phyloP scores from a whole-genome alignment of 2,329 filamentous ascomycete genomes.

The Stagonosporopsis rhizophila region DNA sequence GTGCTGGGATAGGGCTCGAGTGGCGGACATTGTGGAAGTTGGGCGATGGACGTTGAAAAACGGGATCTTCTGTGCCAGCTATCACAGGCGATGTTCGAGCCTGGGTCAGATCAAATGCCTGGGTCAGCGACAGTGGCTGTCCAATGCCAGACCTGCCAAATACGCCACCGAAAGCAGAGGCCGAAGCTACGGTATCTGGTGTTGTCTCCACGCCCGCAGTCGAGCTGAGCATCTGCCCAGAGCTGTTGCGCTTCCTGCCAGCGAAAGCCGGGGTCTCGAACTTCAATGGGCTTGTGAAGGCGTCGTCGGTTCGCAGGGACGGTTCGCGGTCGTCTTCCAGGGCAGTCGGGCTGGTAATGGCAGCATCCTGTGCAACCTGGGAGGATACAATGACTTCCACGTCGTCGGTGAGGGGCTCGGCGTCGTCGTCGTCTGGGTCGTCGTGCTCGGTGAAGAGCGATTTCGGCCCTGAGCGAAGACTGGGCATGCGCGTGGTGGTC shows the following conservation, averaged over 20 bases:
- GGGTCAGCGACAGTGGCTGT: slow-evolving; percentile 52
- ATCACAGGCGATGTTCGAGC: slow-evolving; percentile 53
- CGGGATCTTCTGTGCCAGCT: slow-evolving; percentile 52
- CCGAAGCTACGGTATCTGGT: slow-evolving; percentile 48
- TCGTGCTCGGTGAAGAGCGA: slow-evolving; percentile 33
- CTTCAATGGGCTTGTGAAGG: slow-evolving; percentile 43
- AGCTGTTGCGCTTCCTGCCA: slow-evolving; percentile 49
- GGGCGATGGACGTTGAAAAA: slow-evolving; percentile 56
- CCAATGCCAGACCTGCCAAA: slow-evolving; percentile 34
- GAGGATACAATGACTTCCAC: slow-evolving; percentile 35
- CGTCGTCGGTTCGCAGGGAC: slow-evolving; percentile 24
- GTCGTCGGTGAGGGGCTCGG: slow-evolving; percentile 30
- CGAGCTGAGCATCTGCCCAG: slow-evolving; percentile 53
- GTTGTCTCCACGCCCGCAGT: slow-evolving; percentile 48
- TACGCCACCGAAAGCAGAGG: slow-evolving; percentile 40
- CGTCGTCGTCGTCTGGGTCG: slow-evolving; percentile 24
- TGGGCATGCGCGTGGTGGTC: slow-evolving; percentile 11
- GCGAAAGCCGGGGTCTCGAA: slow-evolving; percentile 54
- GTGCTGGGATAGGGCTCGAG: slow-evolving; percentile 47
- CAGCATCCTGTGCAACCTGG: slow-evolving; percentile 32
- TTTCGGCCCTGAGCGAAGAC: slow-evolving; percentile 13
- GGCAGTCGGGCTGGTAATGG: slow-evolving; percentile 41
- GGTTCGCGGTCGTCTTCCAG: slow-evolving; percentile 35
- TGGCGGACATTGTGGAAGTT: slow-evolving; percentile 46
- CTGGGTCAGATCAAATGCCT: slow-evolving; percentile 56